Percentiles rank a stretch among this genome's conserved stretches.
phyloP scores from a whole-genome alignment of 768 basidiomycete genomes.

The Xanthoconium purpureum region DNA sequence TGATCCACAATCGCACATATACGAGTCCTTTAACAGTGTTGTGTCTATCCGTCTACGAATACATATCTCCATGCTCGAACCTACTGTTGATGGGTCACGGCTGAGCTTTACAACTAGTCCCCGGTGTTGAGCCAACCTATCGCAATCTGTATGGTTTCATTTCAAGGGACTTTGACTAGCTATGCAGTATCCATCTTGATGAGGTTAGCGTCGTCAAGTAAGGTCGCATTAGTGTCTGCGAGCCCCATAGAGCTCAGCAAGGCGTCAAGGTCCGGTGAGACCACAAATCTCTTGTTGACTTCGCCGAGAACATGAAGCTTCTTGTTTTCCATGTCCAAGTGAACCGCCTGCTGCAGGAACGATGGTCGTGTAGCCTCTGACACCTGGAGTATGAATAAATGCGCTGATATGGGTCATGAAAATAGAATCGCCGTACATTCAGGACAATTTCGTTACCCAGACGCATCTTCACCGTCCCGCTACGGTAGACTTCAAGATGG shows the following conservation, averaged over 20 bases:
- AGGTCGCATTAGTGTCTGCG: conserved; percentile 37
- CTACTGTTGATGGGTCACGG: too few relatives aligned
- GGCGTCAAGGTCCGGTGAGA: conserved; percentile 78
- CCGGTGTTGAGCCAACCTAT: too few relatives aligned
- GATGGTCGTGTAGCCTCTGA: conserved; percentile 79
- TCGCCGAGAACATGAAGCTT: conserved; percentile 76
- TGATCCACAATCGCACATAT: background rate
- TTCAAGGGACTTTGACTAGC: background rate
- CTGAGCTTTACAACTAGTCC: too few relatives aligned
- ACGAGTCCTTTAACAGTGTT: background rate
- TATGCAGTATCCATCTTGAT: conserved; percentile 50
- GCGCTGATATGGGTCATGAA: background rate
- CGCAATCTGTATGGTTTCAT: background rate
- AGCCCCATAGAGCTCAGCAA: conserved; percentile 65
- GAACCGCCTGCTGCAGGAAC: conserved; percentile 84
- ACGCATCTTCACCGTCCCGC: conserved; percentile 84
- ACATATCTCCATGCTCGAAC: background rate
- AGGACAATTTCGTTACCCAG: conserved; percentile 77
- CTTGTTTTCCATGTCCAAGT: conserved; percentile 60
- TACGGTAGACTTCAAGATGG: conserved; percentile 79
- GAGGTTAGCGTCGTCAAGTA: conserved; percentile 44
- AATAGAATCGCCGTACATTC: conserved; percentile 49
- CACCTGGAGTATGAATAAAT: conserved; percentile 46
- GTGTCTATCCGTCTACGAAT: background rate
- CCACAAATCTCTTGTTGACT: conserved; percentile 79